Evolutionary conservation across 2,329 filamentous ascomycete genomes (phyloP).

Genomic region (Penicillium sp.): DNA sequence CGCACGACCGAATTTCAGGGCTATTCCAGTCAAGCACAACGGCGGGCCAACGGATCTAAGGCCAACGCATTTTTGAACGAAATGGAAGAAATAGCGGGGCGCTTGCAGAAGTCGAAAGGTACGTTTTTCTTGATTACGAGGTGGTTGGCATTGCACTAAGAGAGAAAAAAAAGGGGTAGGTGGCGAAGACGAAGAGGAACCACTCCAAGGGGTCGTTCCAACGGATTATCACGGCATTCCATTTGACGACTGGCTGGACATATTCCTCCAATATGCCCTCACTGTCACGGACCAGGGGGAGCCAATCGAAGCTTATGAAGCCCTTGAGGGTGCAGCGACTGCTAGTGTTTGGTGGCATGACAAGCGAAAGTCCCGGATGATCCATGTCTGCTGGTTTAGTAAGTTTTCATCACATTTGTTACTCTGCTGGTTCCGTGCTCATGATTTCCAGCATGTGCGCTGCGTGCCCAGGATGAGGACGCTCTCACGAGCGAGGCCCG

Average conservation of each 20-base stretch:
- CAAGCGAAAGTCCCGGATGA: conserved; percentile 66
- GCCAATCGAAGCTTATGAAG: conserved; percentile 72
- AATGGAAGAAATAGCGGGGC: conserved; percentile 47
- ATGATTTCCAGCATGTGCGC: conserved; percentile 66
- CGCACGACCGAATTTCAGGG: conserved; percentile 54
- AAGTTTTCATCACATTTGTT: conserved; percentile 32
- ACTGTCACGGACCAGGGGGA: conserved; percentile 69
- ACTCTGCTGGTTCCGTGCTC: conserved; percentile 2
- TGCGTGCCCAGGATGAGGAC: conserved; percentile 75
- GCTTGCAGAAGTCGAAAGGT: conserved; percentile 47
- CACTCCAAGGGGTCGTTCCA: conserved; percentile 43
- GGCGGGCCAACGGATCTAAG: conserved; percentile 39
- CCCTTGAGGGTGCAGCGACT: conserved; percentile 74
- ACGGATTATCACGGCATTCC: conserved; percentile 72
- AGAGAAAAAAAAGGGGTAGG: neutral
- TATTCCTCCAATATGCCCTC: conserved; percentile 86
- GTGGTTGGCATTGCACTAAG: conserved; percentile 14
- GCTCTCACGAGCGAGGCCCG: conserved; percentile 74
- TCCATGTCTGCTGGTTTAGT: conserved; percentile 77
- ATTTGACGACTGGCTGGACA: conserved; percentile 83
- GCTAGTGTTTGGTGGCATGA: conserved; percentile 80
- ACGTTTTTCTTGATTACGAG: conserved; percentile 1
- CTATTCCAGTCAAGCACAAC: conserved; percentile 46
- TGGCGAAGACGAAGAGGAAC: conserved; percentile 30
- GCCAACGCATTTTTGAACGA: conserved; percentile 43